Evolutionary conservation across 2,329 filamentous ascomycete species (phyloP), one percentile per base, ranked within the genome.

Genomic region (Calonectria pteridis): DNA sequence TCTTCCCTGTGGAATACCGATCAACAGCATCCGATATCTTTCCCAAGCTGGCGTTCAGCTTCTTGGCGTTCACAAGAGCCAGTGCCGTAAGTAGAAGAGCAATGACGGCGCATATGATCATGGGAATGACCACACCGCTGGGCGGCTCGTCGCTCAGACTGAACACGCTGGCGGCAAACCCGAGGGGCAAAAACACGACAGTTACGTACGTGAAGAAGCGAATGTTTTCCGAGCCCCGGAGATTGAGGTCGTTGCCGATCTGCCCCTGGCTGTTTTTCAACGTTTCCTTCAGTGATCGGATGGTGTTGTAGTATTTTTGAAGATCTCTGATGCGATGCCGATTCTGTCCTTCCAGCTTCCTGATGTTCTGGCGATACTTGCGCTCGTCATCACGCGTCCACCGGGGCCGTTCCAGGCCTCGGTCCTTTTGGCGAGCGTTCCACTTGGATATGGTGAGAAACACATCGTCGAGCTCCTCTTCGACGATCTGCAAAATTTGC

Each of bases 131-230:
- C 11, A 62, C 16, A 0, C 6, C 18, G 23, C n/a, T 6, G 1
- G 55, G 55, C 1, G 64, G 64, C 33, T 51, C 49, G 5, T 55
- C 46, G 16, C 50, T 58, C 35, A 43, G 31, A 13, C 65, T 67
- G 26, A 55, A 67, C 11, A 67, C 16, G 16, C 65, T 53, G 9
- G 50, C 49, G 1, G 65, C 65, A 23, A 67, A 67, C 3, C 65
- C 65, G 18, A 67, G 10, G 33, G 65, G 65, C 10, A 67, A 13
- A 16, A 67, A 67, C 1, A 67, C 65, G 3, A 55, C 65, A 3
- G 65, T 58, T 13, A 67, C 65, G 29, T 67, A 55, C 6, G 50
- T 67, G 65, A 67, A 67, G 26, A 43, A 53, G n/a, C 50, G 65
- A 23, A 67, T 67, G 14, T 67, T 53, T n/a, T 67, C 65, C 3